Conservation (phyloP, 768 basidiomycete species). For the Naganishia onofrii region DNA sequence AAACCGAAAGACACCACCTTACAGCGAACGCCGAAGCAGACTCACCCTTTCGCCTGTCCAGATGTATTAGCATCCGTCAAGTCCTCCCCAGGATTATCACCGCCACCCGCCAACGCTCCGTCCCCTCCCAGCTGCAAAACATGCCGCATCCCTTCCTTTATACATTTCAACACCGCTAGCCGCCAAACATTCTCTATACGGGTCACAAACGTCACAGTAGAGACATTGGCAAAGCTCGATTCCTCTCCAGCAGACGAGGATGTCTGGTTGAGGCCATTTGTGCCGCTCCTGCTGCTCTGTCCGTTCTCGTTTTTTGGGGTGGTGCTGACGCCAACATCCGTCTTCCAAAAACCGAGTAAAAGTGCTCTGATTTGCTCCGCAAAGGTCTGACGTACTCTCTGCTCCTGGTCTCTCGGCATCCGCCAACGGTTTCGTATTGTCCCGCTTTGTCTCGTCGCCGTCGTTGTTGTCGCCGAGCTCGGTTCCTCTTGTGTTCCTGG, state of each 20-base stretch:
- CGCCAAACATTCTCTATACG: conserved; percentile 48
- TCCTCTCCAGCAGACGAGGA: background rate
- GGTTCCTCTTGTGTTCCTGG: background rate
- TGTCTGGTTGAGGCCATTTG: background rate
- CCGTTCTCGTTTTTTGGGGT: background rate
- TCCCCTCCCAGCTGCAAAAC: conserved; percentile 63
- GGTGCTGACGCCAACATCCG: background rate
- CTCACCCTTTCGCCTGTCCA: conserved; percentile 10
- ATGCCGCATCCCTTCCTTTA: conserved; percentile 67
- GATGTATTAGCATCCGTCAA: background rate
- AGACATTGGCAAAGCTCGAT: background rate
- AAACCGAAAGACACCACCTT: background rate
- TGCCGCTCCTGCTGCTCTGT: background rate
- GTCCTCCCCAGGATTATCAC: conserved; percentile 44
- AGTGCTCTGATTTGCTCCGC: background rate
- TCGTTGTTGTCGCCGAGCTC: background rate
- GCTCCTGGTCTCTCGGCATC: background rate
- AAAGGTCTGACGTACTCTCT: background rate
- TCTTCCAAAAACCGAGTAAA: conserved; percentile 12
- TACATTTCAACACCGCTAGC: conserved; percentile 52
- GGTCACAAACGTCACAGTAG: background rate
- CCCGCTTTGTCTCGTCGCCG: background rate
- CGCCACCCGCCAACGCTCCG: conserved; percentile 51
- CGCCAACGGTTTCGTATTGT: background rate
- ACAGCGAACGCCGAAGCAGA: background rate